Percentiles rank a stretch among this genome's conserved stretches.
Evolutionary conservation across 176 grass and related monocot genomes (phyloP).

Genomic region (Carex myosuroides): DNA sequence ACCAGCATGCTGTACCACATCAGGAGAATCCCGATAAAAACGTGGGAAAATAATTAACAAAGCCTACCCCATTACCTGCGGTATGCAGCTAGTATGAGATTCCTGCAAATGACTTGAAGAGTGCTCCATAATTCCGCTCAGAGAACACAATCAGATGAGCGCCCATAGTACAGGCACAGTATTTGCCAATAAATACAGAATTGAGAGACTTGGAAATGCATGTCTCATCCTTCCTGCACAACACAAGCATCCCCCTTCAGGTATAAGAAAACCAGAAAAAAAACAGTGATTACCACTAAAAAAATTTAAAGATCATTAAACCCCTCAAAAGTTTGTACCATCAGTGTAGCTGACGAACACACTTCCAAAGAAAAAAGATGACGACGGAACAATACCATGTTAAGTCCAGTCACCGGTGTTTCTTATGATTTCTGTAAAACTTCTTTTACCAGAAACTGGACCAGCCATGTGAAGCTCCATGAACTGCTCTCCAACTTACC

Average conservation of each 20-base stretch:
- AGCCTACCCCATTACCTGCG: too few relatives aligned
- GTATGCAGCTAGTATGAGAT: too few relatives aligned
- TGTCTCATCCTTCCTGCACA: not conserved
- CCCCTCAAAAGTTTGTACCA: not conserved
- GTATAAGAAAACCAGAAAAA: not conserved
- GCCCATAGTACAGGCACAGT: not conserved
- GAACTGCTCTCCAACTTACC: not conserved
- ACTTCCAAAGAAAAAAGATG: not conserved
- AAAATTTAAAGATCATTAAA: not conserved
- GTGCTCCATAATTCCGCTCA: too few relatives aligned
- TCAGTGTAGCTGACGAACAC: not conserved
- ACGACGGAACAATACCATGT: not conserved
- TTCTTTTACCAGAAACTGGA: not conserved
- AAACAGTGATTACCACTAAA: not conserved
- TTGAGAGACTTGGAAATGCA: too few relatives aligned
- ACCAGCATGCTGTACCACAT: too few relatives aligned
- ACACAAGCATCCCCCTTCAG: not conserved
- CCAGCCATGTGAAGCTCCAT: not conserved
- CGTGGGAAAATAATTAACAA: too few relatives aligned
- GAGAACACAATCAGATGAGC: too few relatives aligned
- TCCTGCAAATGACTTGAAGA: too few relatives aligned
- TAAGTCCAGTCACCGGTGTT: not conserved
- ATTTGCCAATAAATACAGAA: not conserved
- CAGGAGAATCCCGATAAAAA: too few relatives aligned
- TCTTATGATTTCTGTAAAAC: not conserved